Evolutionary conservation across 2,329 filamentous ascomycete species (phyloP), one percentile per base, ranked within the genome.

Genomic region (Hypoxylon sp.): DNA sequence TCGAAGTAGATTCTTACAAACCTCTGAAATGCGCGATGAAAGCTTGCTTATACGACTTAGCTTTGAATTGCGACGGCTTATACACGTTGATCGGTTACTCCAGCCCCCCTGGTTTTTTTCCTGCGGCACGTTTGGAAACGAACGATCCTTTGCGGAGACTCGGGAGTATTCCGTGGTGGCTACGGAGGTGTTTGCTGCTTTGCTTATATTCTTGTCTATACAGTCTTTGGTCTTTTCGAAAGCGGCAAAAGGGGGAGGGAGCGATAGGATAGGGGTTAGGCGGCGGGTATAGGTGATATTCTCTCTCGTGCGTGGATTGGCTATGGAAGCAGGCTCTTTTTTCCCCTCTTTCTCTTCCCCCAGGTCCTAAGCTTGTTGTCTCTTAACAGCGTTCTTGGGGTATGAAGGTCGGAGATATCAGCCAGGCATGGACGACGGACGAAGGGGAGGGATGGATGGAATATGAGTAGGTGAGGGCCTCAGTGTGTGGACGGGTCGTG

Each of bases 201-300:
- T 48, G 44, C 57, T 26, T n/a, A n/a, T n/a, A n/a, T n/a, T 52
- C 46, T 51, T 62, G 59, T 62, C 24, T 55, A 62, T 62, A 62
- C 12, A 38, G 30, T 40, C 22, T 46, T 40, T 30, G 4, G 51
- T 55, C 33, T 54, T 56, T 42, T 32, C 48, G 48, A 45, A 8
- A 8, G 22, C 28, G 53, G 51, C 24, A 57, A 57, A 53, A 49
- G 38, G 45, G 45, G 12, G 30, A 30, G 2, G 33, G 5, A n/a
- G 12, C 22, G n/a, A 26, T 33, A 14, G 24, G 28, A 24, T 16
- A 16, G 16, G 32, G 20, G 20, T 6, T 16, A 40, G 46, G 20
- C 11, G 18, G 14, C 8, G 16, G 45, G 45, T 44, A 51, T 51
- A 26, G 14, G 36, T 49, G 55, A 50, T 51, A 33, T 45, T n/a